These are phyloP conservation scores for Boletus tylopilopsis DNA, from an alignment of 768 basidiomycete species.

Conservation along the genomic window DNA sequence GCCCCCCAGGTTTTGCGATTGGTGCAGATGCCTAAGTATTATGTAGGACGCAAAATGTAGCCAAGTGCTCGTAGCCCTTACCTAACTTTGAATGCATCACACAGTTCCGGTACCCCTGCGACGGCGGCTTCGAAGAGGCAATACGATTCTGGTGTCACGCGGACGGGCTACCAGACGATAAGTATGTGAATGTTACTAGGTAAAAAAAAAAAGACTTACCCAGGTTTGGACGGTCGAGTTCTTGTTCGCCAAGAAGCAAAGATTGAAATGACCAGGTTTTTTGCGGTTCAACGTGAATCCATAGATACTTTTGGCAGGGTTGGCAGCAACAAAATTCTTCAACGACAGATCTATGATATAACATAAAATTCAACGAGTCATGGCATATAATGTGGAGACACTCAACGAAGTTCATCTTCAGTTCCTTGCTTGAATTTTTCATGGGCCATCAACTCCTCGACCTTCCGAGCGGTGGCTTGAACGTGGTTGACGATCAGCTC, in stretches of 20 bases:
- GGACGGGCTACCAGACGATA: slow-evolving; percentile 58
- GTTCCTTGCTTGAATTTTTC: slow-evolving; percentile 91
- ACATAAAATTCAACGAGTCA: neutral
- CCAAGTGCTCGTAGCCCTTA: slow-evolving; percentile 33
- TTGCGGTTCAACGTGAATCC: slow-evolving; percentile 90
- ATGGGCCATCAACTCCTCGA: slow-evolving; percentile 92
- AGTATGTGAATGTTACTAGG: neutral
- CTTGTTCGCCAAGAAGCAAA: slow-evolving; percentile 92
- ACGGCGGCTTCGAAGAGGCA: slow-evolving; percentile 88
- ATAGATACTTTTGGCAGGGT: slow-evolving; percentile 93
- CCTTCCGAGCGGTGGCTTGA: slow-evolving; percentile 86
- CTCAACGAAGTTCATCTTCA: slow-evolving; percentile 89
- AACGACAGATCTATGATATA: slow-evolving; percentile 67
- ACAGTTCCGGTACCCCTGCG: slow-evolving; percentile 87
- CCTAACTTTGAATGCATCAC: slow-evolving; percentile 96
- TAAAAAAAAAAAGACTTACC: slow-evolving; percentile 44
- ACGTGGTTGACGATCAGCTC: slow-evolving; percentile 97
- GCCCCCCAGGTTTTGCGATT: slow-evolving; percentile 62
- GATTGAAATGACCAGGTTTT: slow-evolving; percentile 87
- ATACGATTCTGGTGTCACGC: slow-evolving; percentile 85
- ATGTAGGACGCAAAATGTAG: slow-evolving; percentile 9
- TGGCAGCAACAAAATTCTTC: slow-evolving; percentile 87
- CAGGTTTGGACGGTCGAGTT: slow-evolving; percentile 87
- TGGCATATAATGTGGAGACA: slow-evolving; percentile 11
- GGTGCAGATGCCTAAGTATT: slow-evolving; percentile 61